phyloP scores from a whole-genome alignment of 2,329 filamentous ascomycete species.

The Passalora sequoiae region DNA sequence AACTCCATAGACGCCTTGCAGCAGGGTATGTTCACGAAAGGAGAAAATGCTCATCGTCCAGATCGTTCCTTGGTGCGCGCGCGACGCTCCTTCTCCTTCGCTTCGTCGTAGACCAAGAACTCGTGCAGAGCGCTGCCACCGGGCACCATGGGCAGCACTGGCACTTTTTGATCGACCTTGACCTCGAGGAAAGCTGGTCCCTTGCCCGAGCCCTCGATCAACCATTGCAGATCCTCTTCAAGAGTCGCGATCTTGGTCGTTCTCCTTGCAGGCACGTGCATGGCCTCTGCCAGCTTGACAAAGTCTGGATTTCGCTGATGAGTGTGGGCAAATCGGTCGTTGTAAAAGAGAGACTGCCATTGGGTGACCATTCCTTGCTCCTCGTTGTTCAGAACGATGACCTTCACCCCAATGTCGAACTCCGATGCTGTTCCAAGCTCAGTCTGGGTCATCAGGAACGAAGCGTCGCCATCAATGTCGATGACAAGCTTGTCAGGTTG shows the following conservation, averaged over 20 bases:
- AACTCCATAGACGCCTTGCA: conserved; percentile 3
- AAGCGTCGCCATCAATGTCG: conserved; percentile 97
- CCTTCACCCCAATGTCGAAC: conserved; percentile 94
- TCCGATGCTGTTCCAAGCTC: conserved; percentile 89
- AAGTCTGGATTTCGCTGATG: conserved; percentile 96
- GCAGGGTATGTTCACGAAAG: neutral
- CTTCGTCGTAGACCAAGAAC: conserved; percentile 81
- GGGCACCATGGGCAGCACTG: conserved; percentile 96
- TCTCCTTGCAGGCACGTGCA: conserved; percentile 74
- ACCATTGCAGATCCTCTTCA: conserved; percentile 73
- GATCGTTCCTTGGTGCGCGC: conserved; percentile 34
- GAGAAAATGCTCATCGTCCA: conserved; percentile 28
- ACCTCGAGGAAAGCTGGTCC: conserved; percentile 93
- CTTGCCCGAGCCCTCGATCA: conserved; percentile 67
- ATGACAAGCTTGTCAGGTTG: conserved; percentile 77
- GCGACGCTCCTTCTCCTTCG: conserved; percentile 42
- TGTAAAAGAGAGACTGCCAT: conserved; percentile 97
- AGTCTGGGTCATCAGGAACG: conserved; percentile 96
- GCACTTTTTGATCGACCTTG: conserved; percentile 80
- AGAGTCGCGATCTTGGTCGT: conserved; percentile 72
- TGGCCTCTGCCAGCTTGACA: conserved; percentile 84
- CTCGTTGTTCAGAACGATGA: conserved; percentile 93
- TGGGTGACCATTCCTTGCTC: conserved; percentile 99
- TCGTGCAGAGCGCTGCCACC: conserved; percentile 82
- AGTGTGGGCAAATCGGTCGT: conserved; percentile 86